A percentile compares a stretch with the other conserved stretches of the same genome.
Conservation (phyloP, 768 basidiomycete species). For the Russula griseocarnosa region DNA sequence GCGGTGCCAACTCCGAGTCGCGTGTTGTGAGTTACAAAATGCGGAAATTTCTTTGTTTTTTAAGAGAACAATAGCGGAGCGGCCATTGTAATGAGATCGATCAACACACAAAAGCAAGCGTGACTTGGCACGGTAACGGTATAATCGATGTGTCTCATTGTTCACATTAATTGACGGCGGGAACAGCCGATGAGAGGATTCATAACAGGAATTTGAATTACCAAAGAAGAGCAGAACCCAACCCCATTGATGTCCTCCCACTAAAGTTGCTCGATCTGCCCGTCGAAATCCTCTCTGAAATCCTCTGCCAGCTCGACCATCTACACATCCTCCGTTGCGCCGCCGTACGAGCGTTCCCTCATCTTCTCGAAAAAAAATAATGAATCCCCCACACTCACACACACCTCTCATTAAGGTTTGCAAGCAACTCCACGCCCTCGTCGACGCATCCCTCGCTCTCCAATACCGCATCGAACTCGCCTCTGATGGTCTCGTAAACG, state of each 20-base stretch:
- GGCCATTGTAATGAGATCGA: too few relatives aligned
- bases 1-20: too few relatives aligned
- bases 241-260: not conserved
- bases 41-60: too few relatives aligned
- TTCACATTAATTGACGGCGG: not conserved
- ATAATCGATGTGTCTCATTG: not conserved
- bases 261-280: constrained; percentile 18
- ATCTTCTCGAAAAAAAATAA: too few relatives aligned
- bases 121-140: too few relatives aligned
- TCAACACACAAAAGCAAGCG: too few relatives aligned
- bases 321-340: constrained; percentile 11
- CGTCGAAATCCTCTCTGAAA: constrained; percentile 20
- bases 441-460: constrained; percentile 31
- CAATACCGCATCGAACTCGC: constrained; percentile 36
- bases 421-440: constrained; percentile 24
- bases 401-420: constrained; percentile 30
- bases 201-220: not conserved
- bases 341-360: not conserved
- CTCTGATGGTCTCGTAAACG: constrained; percentile 34
- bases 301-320: constrained; percentile 12
- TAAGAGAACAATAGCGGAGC: too few relatives aligned
- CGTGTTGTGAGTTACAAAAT: too few relatives aligned
- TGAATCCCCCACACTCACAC: not conserved
- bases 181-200: not conserved
- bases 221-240: not conserved